Evolutionary conservation across 1,139 yeast genomes (phyloP).

Genomic region (Lodderomyces oxycetoniae): DNA sequence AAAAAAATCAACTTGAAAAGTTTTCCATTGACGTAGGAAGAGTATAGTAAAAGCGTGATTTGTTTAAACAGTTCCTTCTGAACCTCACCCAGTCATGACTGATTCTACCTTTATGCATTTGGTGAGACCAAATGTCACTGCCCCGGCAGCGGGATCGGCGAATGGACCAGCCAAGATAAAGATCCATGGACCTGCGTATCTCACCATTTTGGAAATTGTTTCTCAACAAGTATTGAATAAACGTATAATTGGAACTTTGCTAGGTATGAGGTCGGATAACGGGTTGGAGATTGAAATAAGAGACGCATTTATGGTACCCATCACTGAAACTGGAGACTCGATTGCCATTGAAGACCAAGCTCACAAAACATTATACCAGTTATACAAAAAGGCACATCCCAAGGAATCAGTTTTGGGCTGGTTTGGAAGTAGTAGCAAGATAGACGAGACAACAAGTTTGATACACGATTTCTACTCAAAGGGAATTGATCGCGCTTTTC

Average conservation of each 20-base stretch:
- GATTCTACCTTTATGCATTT: slow-evolving; percentile 43
- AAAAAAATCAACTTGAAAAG: neutral
- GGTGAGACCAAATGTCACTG: slow-evolving; percentile 56
- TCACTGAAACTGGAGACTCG: slow-evolving; percentile 70
- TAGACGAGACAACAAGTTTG: slow-evolving; percentile 74
- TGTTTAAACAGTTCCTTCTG: too few relatives aligned
- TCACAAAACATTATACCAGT: slow-evolving; percentile 65
- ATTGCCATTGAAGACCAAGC: slow-evolving; percentile 72
- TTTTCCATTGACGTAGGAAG: too few relatives aligned
- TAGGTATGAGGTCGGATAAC: slow-evolving; percentile 82
- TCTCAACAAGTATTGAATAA: slow-evolving; percentile 44
- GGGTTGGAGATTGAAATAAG: slow-evolving; percentile 73
- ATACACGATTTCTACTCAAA: slow-evolving; percentile 81
- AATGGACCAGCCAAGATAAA: slow-evolving; percentile 48
- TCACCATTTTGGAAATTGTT: slow-evolving; percentile 56
- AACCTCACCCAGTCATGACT: slow-evolving; percentile 4
- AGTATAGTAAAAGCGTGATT: too few relatives aligned
- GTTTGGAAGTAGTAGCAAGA: slow-evolving; percentile 66
- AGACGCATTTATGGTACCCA: slow-evolving; percentile 80
- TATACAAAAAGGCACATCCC: slow-evolving; percentile 77
- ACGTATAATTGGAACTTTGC: slow-evolving; percentile 76
- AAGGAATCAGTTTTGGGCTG: slow-evolving; percentile 81
- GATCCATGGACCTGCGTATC: slow-evolving; percentile 66
- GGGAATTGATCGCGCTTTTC: slow-evolving; percentile 63
- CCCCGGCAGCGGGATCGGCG: slow-evolving; percentile 46